These are phyloP conservation scores for Wickerhamiella hasegawae DNA, from an alignment of 805 yeast species.

Conservation along the genomic window DNA sequence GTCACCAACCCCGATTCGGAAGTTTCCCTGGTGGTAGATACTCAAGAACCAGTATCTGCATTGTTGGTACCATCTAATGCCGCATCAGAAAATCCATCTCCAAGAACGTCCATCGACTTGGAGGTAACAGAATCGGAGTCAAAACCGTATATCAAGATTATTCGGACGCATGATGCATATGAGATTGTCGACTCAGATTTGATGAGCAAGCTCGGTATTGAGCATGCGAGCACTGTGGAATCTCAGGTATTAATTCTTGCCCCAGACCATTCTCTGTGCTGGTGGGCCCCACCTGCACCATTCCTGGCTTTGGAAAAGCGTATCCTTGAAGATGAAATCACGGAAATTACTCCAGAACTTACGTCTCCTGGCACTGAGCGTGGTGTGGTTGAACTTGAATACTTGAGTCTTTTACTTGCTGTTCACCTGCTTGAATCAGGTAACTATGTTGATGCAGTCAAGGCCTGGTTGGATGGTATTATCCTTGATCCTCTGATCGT, in stretches of 20 bases:
- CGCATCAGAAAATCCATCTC: background rate
- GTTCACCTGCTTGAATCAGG: conserved; percentile 18
- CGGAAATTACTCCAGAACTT: conserved; percentile 15
- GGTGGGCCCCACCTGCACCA: conserved; percentile 19
- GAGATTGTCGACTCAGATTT: background rate
- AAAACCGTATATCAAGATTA: background rate
- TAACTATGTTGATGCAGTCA: conserved; percentile 15
- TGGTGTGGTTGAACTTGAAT: conserved; percentile 25
- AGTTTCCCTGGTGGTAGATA: too few species aligned
- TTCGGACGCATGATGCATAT: background rate
- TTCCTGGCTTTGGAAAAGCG: conserved; percentile 16
- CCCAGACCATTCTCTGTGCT: background rate
- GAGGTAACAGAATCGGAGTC: background rate
- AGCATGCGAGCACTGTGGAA: background rate
- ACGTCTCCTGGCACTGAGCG: conserved; percentile 22
- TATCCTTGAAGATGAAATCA: conserved; percentile 14
- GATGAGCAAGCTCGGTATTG: background rate
- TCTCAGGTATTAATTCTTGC: background rate
- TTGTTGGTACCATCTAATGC: too few species aligned
- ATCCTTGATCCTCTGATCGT: conserved; percentile 22
- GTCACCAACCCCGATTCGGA: too few species aligned
- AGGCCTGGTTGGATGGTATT: conserved; percentile 23
- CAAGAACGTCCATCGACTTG: background rate
- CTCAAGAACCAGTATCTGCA: too few species aligned
- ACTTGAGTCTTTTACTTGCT: conserved; percentile 24